These are phyloP conservation scores for Adansonia digitata DNA, from an alignment of 345 rosid species.

Conservation along the genomic window DNA sequence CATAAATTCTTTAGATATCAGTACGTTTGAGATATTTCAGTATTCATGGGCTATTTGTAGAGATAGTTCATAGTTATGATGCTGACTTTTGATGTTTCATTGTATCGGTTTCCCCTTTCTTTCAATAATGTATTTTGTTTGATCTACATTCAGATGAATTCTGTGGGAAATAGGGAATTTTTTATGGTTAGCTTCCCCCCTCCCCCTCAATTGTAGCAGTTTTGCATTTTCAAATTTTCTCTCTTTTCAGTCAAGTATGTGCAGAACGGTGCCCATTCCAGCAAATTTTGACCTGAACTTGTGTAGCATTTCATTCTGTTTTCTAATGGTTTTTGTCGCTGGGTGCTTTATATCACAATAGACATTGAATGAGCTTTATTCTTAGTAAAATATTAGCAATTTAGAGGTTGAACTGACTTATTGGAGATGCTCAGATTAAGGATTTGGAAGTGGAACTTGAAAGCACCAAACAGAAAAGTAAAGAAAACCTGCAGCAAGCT, in stretches of 20 bases:
- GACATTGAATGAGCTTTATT: background rate
- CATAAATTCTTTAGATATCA: background rate
- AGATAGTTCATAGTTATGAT: background rate
- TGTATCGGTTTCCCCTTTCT: background rate
- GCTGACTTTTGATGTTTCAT: background rate
- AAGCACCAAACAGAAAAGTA: conserved; percentile 76
- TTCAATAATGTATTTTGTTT: background rate
- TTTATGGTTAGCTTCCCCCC: background rate
- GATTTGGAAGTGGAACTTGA: conserved; percentile 96
- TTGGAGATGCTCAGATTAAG: conserved; percentile 57
- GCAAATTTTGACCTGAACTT: background rate
- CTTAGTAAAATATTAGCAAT: background rate
- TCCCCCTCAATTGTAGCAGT: background rate
- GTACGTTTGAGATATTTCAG: background rate
- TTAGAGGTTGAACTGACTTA: conserved; percentile 6
- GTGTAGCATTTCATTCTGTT: background rate
- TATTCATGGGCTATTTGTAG: background rate
- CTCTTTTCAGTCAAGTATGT: background rate
- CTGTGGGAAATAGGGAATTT: background rate
- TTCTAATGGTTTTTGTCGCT: background rate
- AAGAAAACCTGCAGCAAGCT: conserved; percentile 89
- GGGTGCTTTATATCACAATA: background rate
- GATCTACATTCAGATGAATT: background rate
- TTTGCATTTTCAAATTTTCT: background rate
- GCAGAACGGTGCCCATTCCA: background rate